Evolutionary conservation across 1,284 basidiomycete genomes (phyloP), one percentile per base, ranked within the genome.

Genomic region (Rhodotorula sp.): DNA sequence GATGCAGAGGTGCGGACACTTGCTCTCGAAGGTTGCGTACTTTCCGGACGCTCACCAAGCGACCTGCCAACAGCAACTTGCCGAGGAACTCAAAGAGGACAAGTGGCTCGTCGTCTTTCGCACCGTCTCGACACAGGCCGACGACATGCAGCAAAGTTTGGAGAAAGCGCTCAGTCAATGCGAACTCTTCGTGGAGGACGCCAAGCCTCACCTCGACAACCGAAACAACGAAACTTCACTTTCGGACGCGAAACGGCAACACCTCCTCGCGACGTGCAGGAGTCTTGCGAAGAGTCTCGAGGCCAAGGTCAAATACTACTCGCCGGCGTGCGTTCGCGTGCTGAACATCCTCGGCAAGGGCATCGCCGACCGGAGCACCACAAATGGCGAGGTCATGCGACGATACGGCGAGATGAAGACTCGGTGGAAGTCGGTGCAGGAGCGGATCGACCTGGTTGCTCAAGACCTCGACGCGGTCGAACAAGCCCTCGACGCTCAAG

Each of bases 101-200:
- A 94, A 77, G 60, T 78, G 93, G 89, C 84, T 97, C 77, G 89
- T 89, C 15, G 90, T 96, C n/a, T 97, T 97, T 80, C 85, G 91
- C 73, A 93, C 91, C 49, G 93, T 93, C 55, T 90, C 89, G 20
- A 88, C 91, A 72, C 94, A 97, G 80, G 93, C 93, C 46, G 90
- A 95, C 78, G 91, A 91, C 42, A 95, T 98, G 93, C 95, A 98
- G 92, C 87, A 88, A 42, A 93, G 91, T 77, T 81, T 98, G 73
- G 91, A 96, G 82, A 95, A 93, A 80, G 91, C 90, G 12, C 87
- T 95, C 58, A 88, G 88, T 75, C 86, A 90, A 76, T 93, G 90
- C 82, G 88, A 91, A 83, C 89, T 89, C 6, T 76, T 76, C 49
- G 67, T 74, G 7, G 22, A 51, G 51, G 26, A 60, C 60, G 1